Evolutionary conservation across 805 yeast species (phyloP).

Genomic region (Zygoascus tannicola): DNA sequence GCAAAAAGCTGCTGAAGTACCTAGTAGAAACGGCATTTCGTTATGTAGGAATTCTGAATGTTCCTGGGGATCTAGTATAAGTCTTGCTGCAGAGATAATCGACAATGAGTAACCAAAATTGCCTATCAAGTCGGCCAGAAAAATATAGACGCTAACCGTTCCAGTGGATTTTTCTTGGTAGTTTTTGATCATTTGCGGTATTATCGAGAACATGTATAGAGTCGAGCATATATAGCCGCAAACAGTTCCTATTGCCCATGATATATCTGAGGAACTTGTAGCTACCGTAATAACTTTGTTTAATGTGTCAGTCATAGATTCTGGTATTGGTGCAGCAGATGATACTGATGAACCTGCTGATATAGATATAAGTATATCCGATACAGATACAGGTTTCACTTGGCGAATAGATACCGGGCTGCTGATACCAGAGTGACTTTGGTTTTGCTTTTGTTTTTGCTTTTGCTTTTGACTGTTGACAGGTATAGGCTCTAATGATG

Average conservation of each 20-base stretch:
- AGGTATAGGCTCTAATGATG: no score
- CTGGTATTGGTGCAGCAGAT: constrained; percentile 4
- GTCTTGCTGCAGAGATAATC: constrained; percentile 21
- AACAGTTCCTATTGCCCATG: constrained; percentile 8
- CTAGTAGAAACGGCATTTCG: constrained; percentile 25
- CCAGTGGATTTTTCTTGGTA: constrained; percentile 35
- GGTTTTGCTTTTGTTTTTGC: background rate
- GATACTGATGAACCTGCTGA: constrained; percentile 2
- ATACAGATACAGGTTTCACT: background rate
- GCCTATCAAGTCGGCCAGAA: constrained; percentile 24
- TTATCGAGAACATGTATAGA: constrained; percentile 22
- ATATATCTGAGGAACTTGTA: no score
- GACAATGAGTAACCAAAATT: constrained; percentile 22
- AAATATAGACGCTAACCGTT: constrained; percentile 23
- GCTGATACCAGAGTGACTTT: background rate
- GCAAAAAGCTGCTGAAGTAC: constrained; percentile 18
- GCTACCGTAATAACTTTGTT: background rate
- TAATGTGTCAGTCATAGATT: background rate
- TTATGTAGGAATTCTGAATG: constrained; percentile 19
- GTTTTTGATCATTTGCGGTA: constrained; percentile 36
- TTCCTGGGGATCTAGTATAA: constrained; percentile 9
- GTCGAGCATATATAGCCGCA: constrained; percentile 13
- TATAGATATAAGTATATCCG: constrained; percentile 1
- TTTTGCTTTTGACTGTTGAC: no score
- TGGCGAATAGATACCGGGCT: background rate